Evolutionary conservation across 1,284 basidiomycete species (phyloP).

Genomic region (Butyriboletus regius): DNA sequence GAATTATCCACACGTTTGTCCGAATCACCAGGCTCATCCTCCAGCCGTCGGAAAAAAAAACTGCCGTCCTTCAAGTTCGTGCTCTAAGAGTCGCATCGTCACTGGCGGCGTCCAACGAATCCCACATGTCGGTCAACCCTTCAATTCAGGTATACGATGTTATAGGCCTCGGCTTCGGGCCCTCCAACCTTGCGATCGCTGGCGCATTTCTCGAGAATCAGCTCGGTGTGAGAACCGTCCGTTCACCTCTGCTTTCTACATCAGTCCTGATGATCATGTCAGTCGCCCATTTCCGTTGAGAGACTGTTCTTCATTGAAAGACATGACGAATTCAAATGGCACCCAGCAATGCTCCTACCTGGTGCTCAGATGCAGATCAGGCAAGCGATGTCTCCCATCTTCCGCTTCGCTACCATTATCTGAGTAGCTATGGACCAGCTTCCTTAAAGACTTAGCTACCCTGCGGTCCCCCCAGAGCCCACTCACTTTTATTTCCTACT

Average conservation of each 20-base stretch:
- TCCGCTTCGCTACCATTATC: not conserved
- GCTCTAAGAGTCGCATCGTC: not conserved
- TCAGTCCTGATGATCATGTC: not conserved
- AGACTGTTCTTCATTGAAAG: constrained; percentile 49
- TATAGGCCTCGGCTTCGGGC: constrained; percentile 55
- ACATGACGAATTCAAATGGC: constrained; percentile 47
- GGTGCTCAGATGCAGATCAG: constrained; percentile 56
- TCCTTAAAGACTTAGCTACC: constrained; percentile 56
- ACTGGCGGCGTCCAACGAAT: not conserved
- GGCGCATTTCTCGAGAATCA: constrained; percentile 45
- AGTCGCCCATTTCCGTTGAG: constrained; percentile 28
- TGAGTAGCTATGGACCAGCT: constrained; percentile 32
- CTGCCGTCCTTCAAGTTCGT: not conserved
- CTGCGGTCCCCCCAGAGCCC: constrained; percentile 49
- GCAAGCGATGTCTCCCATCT: constrained; percentile 22
- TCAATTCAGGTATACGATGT: constrained; percentile 38
- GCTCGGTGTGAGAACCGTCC: constrained; percentile 3
- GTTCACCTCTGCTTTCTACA: constrained; percentile 2
- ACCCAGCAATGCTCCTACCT: constrained; percentile 54
- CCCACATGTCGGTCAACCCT: constrained; percentile 5
- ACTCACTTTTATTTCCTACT: constrained; percentile 53
- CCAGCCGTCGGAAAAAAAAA: not conserved
- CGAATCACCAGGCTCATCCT: not conserved
- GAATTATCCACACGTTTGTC: not conserved
- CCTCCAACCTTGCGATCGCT: constrained; percentile 52